phyloP scores from a whole-genome alignment of 805 yeast species.

The Ogataea wickerhamii region DNA sequence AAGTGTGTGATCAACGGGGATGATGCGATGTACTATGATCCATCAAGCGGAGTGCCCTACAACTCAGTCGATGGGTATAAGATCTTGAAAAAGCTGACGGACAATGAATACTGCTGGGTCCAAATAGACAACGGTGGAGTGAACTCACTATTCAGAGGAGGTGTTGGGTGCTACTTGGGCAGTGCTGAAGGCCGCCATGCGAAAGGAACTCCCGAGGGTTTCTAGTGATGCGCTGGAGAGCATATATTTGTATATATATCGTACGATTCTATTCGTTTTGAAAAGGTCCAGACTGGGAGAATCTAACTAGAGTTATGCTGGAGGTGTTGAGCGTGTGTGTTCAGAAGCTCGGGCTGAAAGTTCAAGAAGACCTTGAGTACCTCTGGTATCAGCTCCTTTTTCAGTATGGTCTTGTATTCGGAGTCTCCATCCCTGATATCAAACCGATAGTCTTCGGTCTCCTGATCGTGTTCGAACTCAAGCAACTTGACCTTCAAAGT shows the following conservation, averaged over 20 bases:
- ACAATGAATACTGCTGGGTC: constrained; percentile 53
- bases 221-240: constrained; percentile 32
- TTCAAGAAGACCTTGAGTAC: constrained; percentile 45
- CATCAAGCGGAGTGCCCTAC: constrained; percentile 83
- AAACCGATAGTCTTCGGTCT: constrained; percentile 58
- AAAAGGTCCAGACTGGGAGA: too few relatives aligned
- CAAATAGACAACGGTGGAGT: constrained; percentile 47
- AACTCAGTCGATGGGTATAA: constrained; percentile 77
- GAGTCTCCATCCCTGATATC: constrained; percentile 40
- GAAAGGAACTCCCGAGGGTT: constrained; percentile 85
- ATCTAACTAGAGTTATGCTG: constrained; percentile 58
- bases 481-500: constrained; percentile 49
- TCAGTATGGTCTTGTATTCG: constrained; percentile 37
- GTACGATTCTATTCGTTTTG: too few relatives aligned
- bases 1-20: constrained; percentile 73
- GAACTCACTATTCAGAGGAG: constrained; percentile 30
- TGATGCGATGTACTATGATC: constrained; percentile 83
- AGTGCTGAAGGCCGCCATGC: constrained; percentile 52
- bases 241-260: too few relatives aligned
- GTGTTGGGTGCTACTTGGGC: constrained; percentile 41
- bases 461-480: constrained; percentile 77
- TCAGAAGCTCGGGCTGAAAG: constrained; percentile 62
- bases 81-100: constrained; percentile 51
- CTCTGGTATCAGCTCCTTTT: constrained; percentile 49
- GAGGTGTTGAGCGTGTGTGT: constrained; percentile 58